Percentiles rank a stretch among this genome's conserved stretches.
phyloP scores from a whole-genome alignment of 768 basidiomycete genomes.

The Dentipellis fragilis region DNA sequence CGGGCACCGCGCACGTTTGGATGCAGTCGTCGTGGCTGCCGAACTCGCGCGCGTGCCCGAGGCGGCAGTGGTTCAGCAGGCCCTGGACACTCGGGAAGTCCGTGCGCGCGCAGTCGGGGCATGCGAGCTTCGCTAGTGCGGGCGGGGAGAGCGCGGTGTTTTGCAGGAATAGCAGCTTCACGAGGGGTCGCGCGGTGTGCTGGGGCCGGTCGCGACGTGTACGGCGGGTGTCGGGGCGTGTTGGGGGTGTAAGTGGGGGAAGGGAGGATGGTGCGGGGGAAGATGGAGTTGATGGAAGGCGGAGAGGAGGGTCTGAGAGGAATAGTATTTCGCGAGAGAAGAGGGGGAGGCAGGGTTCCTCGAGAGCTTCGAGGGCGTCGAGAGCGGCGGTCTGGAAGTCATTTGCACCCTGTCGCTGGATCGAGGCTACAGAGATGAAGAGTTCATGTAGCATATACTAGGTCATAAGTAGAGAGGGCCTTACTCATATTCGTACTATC shows the following conservation, averaged over 20 bases:
- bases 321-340: conserved; percentile 22
- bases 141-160: conserved; percentile 21
- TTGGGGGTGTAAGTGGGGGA: conserved; percentile 8
- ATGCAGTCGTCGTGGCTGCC: conserved; percentile 45
- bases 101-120: conserved; percentile 32
- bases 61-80: conserved; percentile 40
- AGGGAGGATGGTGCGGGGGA: conserved; percentile 20
- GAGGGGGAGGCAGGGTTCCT: conserved; percentile 28
- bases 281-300: conserved; percentile 14
- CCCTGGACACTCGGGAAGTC: conserved; percentile 44
- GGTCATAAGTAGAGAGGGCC: neutral
- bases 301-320: conserved; percentile 12
- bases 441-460: neutral
- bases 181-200: conserved; percentile 12
- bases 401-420: neutral
- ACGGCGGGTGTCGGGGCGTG: conserved; percentile 10
- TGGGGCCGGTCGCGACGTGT: conserved; percentile 11
- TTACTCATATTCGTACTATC: neutral
- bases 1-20: conserved; percentile 30
- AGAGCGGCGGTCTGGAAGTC: conserved; percentile 31
- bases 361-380: conserved; percentile 32
- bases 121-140: conserved; percentile 27
- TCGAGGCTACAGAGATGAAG: neutral
- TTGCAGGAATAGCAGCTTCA: conserved; percentile 31
- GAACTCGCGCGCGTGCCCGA: conserved; percentile 37